phyloP scores from a whole-genome alignment of 2,329 filamentous ascomycete species.

The Fusarium fracticaudum region DNA sequence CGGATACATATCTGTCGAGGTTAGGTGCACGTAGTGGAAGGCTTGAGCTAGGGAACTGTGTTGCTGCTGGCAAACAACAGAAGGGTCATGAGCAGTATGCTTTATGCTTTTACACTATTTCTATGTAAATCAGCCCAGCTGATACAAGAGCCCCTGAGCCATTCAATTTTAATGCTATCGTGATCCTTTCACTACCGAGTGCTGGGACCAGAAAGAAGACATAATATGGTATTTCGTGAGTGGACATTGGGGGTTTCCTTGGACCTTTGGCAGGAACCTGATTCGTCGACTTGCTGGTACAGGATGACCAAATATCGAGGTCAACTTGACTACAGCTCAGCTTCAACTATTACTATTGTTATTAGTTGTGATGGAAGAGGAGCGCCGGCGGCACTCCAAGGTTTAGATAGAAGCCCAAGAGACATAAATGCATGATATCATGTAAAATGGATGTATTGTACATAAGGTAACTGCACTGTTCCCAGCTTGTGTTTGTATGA shows the following conservation, averaged over 20 bases:
- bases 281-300: conserved; percentile 46
- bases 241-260: conserved; percentile 42
- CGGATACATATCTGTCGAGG: conserved; percentile 71
- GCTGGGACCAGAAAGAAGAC: conserved; percentile 66
- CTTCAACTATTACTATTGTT: conserved; percentile 29
- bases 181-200: conserved; percentile 69
- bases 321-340: conserved; percentile 31
- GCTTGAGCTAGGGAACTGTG: conserved; percentile 48
- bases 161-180: conserved; percentile 64
- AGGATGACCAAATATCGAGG: conserved; percentile 40
- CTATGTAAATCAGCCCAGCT: conserved; percentile 12
- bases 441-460: neutral
- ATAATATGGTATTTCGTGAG: conserved; percentile 47
- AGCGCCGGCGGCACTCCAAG: neutral
- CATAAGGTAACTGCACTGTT: neutral
- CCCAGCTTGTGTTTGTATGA: neutral
- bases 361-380: neutral
- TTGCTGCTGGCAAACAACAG: conserved; percentile 18
- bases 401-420: neutral
- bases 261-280: conserved; percentile 43
- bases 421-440: neutral
- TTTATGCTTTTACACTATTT: conserved; percentile 24
- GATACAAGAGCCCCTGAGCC: conserved; percentile 25
- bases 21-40: conserved; percentile 64
- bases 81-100: conserved; percentile 37